These are phyloP conservation scores for Penicillium sp. DNA, from an alignment of 2,329 filamentous ascomycete species.

Conservation along the genomic window DNA sequence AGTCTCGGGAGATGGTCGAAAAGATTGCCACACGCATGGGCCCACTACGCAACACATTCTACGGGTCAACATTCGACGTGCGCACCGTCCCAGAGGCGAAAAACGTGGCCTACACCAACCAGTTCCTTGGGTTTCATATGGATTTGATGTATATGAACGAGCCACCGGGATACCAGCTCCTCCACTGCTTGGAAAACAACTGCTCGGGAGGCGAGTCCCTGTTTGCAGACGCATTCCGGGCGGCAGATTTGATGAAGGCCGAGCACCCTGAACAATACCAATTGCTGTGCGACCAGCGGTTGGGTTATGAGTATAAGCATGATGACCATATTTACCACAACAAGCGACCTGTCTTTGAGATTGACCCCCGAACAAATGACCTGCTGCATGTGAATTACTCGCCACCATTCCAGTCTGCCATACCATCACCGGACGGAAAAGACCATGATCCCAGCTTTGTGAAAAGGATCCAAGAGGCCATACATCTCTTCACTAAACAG, in stretches of 20 bases:
- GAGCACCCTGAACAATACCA: slow-evolving; percentile 18
- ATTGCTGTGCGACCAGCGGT: slow-evolving; percentile 44
- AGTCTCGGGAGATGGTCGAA: slow-evolving; percentile 65
- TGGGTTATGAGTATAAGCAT: slow-evolving; percentile 71
- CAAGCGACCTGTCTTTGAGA: slow-evolving; percentile 58
- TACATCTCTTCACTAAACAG: slow-evolving; percentile 59
- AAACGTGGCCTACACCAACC: slow-evolving; percentile 88
- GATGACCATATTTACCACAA: slow-evolving; percentile 65
- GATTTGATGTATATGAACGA: slow-evolving; percentile 84
- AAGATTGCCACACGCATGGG: slow-evolving; percentile 73
- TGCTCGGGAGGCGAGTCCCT: slow-evolving; percentile 79
- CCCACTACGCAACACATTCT: slow-evolving; percentile 81
- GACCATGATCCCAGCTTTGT: neutral
- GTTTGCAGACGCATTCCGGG: slow-evolving; percentile 75
- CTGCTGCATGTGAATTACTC: slow-evolving; percentile 66
- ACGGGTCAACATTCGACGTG: slow-evolving; percentile 89
- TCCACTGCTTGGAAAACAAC: slow-evolving; percentile 85
- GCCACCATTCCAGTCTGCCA: slow-evolving; percentile 74
- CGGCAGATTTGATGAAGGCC: slow-evolving; percentile 45
- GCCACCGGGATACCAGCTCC: slow-evolving; percentile 78
- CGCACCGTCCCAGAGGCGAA: slow-evolving; percentile 77
- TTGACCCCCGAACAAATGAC: slow-evolving; percentile 15
- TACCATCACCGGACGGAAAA: slow-evolving; percentile 24
- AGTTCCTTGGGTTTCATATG: slow-evolving; percentile 85
- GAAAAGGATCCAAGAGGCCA: slow-evolving; percentile 42